These are phyloP conservation scores for Alectoria sarmentosa DNA, from an alignment of 495 filamentous ascomycete species.

Conservation along the genomic window DNA sequence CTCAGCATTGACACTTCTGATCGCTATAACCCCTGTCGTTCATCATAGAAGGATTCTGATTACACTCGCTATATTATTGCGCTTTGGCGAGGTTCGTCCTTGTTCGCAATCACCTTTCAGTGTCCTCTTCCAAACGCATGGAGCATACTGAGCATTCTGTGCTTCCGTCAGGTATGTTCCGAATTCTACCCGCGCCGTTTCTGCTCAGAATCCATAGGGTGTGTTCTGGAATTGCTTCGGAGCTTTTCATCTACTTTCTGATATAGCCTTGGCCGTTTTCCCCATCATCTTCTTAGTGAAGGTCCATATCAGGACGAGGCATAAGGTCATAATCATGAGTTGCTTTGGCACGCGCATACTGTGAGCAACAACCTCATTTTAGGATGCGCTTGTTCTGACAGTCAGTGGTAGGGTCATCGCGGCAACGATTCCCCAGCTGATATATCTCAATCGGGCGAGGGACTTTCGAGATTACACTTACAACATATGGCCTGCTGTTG, in stretches of 20 bases:
- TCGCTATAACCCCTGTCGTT: constrained; percentile 22
- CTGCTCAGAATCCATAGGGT: too few relatives aligned
- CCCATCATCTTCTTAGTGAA: too few relatives aligned
- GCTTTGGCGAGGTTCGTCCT: constrained; percentile 32
- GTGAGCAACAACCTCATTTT: constrained; percentile 24
- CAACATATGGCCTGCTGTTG: constrained; percentile 28
- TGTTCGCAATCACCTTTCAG: constrained; percentile 38
- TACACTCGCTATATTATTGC: constrained; percentile 25
- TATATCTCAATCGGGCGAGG: constrained; percentile 21
- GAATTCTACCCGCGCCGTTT: too few relatives aligned
- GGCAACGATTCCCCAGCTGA: constrained; percentile 32
- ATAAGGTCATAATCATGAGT: too few relatives aligned
- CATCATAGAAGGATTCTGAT: constrained; percentile 27
- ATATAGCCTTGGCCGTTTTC: too few relatives aligned
- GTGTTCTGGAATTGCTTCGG: too few relatives aligned
- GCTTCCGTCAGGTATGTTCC: constrained; percentile 34
- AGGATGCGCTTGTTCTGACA: too few relatives aligned
- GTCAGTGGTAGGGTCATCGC: constrained; percentile 31
- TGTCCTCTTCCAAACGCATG: constrained; percentile 36
- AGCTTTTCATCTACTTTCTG: too few relatives aligned
- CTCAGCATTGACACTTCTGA: constrained; percentile 32
- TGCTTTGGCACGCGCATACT: constrained; percentile 35
- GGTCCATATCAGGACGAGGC: too few relatives aligned
- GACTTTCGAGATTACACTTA: constrained; percentile 23
- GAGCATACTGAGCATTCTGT: constrained; percentile 32